phyloP scores from a whole-genome alignment of 1,139 yeast genomes.

The Zhuliangozyma blackwelliae region DNA sequence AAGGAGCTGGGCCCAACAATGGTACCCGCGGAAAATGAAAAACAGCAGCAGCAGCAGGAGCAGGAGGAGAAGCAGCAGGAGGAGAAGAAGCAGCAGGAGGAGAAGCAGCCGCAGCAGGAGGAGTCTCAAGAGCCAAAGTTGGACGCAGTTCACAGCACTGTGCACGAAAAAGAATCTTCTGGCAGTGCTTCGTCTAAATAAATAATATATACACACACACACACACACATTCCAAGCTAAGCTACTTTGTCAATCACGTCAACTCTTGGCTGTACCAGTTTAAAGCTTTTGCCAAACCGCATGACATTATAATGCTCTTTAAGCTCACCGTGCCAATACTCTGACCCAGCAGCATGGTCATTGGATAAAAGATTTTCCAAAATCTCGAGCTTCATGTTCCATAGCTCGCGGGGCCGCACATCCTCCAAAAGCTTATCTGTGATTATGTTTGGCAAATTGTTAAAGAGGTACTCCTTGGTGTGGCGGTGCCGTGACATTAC shows the following conservation, averaged over 20 bases:
- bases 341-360: slow-evolving; percentile 15
- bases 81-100: not conserved
- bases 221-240: too few relatives aligned
- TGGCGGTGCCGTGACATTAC: slow-evolving; percentile 19
- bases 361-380: slow-evolving; percentile 20
- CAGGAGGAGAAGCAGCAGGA: not conserved
- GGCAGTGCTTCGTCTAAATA: too few relatives aligned
- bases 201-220: too few relatives aligned
- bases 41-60: too few relatives aligned
- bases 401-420: slow-evolving; percentile 20
- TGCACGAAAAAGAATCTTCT: too few relatives aligned
- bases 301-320: slow-evolving; percentile 19
- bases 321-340: slow-evolving; percentile 26
- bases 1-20: not conserved
- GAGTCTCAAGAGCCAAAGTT: too few relatives aligned
- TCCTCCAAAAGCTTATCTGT: slow-evolving; percentile 17
- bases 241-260: slow-evolving; percentile 25
- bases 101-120: not conserved
- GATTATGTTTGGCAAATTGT: slow-evolving; percentile 24
- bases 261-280: slow-evolving; percentile 22
- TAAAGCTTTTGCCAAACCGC: slow-evolving; percentile 27
- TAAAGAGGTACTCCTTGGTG: slow-evolving; percentile 23
- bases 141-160: too few relatives aligned
- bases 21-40: too few relatives aligned
- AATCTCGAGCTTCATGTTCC: slow-evolving; percentile 22